These are phyloP conservation scores for Lagerstroemia speciosa DNA, from an alignment of 345 rosid genomes.

Conservation along the genomic window DNA sequence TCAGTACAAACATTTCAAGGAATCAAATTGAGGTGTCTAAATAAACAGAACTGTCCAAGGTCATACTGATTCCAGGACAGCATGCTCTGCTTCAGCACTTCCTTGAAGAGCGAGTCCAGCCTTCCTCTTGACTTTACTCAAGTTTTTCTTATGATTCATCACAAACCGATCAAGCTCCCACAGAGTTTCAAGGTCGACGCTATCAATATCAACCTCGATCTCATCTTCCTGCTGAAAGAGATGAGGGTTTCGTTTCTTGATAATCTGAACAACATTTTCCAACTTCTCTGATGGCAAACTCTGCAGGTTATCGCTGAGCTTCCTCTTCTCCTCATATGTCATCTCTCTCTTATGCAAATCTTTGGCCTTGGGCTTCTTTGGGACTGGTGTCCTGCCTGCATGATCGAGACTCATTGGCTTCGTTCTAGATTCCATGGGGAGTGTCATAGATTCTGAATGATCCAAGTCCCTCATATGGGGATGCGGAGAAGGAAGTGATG, in stretches of 20 bases:
- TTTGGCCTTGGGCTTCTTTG: constrained; percentile 37
- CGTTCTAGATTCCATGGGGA: constrained; percentile 24
- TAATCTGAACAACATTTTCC: constrained; percentile 67
- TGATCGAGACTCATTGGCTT: constrained; percentile 13
- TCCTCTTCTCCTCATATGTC: constrained; percentile 82
- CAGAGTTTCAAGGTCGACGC: constrained; percentile 68
- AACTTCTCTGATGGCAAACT: constrained; percentile 70
- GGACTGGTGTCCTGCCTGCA: constrained; percentile 18
- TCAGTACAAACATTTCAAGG: constrained; percentile 1
- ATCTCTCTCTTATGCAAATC: constrained; percentile 42
- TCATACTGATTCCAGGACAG: constrained; percentile 37
- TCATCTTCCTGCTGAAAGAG: constrained; percentile 75
- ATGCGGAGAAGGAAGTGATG: constrained; percentile 10
- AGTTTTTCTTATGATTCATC: constrained; percentile 32
- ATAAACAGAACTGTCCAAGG: constrained; percentile 6
- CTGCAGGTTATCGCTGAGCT: constrained; percentile 59
- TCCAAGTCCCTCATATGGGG: constrained; percentile 25
- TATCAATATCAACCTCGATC: constrained; percentile 84
- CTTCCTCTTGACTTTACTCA: constrained; percentile 33
- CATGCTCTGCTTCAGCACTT: constrained; percentile 27
- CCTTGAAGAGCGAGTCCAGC: constrained; percentile 29
- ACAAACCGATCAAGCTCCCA: constrained; percentile 81
- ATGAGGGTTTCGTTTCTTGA: constrained; percentile 63
- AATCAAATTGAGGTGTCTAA: not conserved
- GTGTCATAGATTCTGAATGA: constrained; percentile 36